phyloP scores from a whole-genome alignment of 495 filamentous ascomycete species.

The Penicillium manginii region DNA sequence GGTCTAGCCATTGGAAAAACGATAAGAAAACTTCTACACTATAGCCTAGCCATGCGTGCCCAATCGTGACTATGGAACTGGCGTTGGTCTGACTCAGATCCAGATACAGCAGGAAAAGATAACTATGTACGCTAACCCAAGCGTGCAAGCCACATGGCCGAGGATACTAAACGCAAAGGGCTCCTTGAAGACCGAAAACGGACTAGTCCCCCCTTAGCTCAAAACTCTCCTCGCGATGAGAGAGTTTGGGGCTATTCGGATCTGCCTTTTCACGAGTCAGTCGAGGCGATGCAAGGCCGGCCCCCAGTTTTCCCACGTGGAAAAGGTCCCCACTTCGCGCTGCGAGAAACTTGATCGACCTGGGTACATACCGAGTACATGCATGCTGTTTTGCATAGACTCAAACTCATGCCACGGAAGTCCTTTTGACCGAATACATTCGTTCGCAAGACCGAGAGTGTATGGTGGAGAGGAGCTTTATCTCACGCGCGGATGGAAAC shows the following conservation, averaged over 20 bases:
- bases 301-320: slow-evolving; percentile 20
- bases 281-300: slow-evolving; percentile 12
- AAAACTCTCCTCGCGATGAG: neutral
- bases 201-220: slow-evolving; percentile 1
- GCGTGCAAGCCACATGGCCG: neutral
- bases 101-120: neutral
- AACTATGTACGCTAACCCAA: neutral
- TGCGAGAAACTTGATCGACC: neutral
- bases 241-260: slow-evolving; percentile 11
- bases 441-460: too few relatives aligned
- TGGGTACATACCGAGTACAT: neutral
- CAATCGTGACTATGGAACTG: neutral
- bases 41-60: neutral
- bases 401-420: neutral
- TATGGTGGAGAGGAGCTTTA: neutral
- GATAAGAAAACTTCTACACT: neutral
- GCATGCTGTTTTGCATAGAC: neutral
- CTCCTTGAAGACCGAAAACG: neutral
- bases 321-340: slow-evolving; percentile 13
- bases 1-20: neutral
- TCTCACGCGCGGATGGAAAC: neutral
- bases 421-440: neutral
- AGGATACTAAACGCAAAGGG: neutral
- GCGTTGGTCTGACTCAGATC: neutral
- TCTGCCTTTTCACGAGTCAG: slow-evolving; percentile 9